A percentile compares a stretch with the other conserved stretches of the same genome.
These are phyloP conservation scores for Tricholoma sp. DNA, from an alignment of 768 basidiomycete species.

Conservation along the genomic window DNA sequence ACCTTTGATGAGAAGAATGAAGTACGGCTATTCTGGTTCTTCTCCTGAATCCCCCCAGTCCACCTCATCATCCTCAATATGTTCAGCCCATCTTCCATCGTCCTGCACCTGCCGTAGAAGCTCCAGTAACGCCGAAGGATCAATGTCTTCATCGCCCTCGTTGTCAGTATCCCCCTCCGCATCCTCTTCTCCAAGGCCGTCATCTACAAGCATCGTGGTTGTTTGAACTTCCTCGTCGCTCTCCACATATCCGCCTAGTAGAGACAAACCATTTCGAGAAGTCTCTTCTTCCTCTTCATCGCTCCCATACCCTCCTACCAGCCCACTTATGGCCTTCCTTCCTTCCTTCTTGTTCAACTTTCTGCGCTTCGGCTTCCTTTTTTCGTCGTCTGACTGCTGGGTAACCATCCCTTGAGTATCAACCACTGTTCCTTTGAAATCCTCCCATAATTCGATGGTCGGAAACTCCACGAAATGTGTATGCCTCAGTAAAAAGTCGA, in stretches of 20 bases:
- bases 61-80: constrained; percentile 36
- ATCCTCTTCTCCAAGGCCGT: constrained; percentile 18
- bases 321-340: constrained; percentile 48
- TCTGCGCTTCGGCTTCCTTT: constrained; percentile 46
- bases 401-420: constrained; percentile 44
- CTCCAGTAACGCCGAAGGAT: constrained; percentile 37
- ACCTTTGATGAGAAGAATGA: constrained; percentile 37
- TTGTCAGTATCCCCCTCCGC: constrained; percentile 27
- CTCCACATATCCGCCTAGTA: constrained; percentile 40
- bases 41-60: constrained; percentile 45
- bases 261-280: constrained; percentile 29
- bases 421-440: constrained; percentile 59
- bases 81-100: constrained; percentile 20
- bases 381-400: constrained; percentile 24
- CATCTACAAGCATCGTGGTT: neutral
- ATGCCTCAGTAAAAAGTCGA: constrained; percentile 45
- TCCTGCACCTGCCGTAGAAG: constrained; percentile 34
- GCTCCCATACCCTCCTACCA: constrained; percentile 60
- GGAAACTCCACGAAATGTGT: constrained; percentile 82
- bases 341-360: constrained; percentile 49
- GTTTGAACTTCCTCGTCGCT: constrained; percentile 35
- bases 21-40: constrained; percentile 17
- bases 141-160: constrained; percentile 30
- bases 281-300: constrained; percentile 29
- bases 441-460: constrained; percentile 71